A percentile compares a stretch with the other conserved stretches of the same genome.
These are phyloP conservation scores for Flaveria trinervia DNA, from an alignment of 129 eudicot genomes.

Conservation along the genomic window DNA sequence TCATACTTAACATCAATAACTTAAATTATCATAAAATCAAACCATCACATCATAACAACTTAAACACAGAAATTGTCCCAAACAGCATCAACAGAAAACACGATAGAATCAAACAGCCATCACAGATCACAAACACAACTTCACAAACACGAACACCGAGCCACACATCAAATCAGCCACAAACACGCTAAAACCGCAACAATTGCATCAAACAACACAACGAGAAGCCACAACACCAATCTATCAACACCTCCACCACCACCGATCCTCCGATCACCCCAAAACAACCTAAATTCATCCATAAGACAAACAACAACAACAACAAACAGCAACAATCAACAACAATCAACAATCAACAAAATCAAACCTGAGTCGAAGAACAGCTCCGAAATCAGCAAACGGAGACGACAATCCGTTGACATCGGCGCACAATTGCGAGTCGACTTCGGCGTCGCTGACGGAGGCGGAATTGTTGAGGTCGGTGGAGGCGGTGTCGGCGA, in stretches of 20 bases:
- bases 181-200: background rate
- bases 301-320: background rate
- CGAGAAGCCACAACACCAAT: background rate
- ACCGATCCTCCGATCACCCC: constrained; percentile 3
- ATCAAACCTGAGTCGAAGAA: constrained; percentile 60
- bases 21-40: constrained; percentile 7
- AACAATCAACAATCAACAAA: constrained; percentile 2
- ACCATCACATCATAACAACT: background rate
- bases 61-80: constrained; percentile 18
- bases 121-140: background rate
- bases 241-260: constrained; percentile 24
- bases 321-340: background rate
- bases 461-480: constrained; percentile 47
- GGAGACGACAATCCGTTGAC: constrained; percentile 41
- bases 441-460: constrained; percentile 80
- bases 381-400: constrained; percentile 54
- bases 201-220: background rate
- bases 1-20: constrained; percentile 1
- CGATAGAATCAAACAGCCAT: background rate
- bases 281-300: constrained; percentile 8
- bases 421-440: constrained; percentile 55
- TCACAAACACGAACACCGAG: background rate
- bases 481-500: constrained; percentile 69
- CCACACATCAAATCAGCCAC: background rate
- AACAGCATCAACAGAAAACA: background rate